Evolutionary conservation across 2,329 filamentous ascomycete species (phyloP), one percentile per base, ranked within the genome.

Genomic region (Cladosporium sp.): DNA sequence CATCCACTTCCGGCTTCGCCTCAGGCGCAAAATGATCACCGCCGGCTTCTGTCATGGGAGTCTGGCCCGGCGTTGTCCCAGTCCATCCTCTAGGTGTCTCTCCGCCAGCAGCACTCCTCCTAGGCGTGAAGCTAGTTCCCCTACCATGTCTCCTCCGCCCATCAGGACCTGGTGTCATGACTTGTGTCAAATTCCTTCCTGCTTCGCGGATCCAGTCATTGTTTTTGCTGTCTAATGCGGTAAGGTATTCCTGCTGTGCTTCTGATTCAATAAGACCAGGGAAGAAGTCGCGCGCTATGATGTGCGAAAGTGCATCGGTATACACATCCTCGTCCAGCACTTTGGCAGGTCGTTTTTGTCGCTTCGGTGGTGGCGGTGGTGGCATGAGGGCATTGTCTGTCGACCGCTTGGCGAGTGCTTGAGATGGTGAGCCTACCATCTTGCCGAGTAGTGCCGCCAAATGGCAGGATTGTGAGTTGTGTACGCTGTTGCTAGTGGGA

Each of bases 241-340:
- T 90, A 33, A 99, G 83, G 72, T 97, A 98, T 73, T 99, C 95
- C 76, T 93, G 89, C 77, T 97, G 93, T 0, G 89, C 90, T 72
- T 96, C 89, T 16, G 89, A 89, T 76, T 98, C 93, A 5, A 93
- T 81, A 0, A 99, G 84, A 0, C 94, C 95, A 0, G 95, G 95
- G 74, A 98, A 99, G 82, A 96, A 99, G 82, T 99, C 95, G 70
- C 95, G 89, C 11, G 92, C 92, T 69, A 99, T 97, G 75, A 99
- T 98, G 71, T 95, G 90, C 0, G 93, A 97, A 31, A 99, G 84
- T 0, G 91, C 91, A 66, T 93, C 88, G 2, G 92, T 95, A 78
- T 99, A 99, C 62, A 90, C 88, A 71, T 99, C 94, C 83, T 99
- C 95, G 77, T 97, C 92, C 31, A 99, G 86, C 31, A 97, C 88